Base-by-base conservation (phyloP, 352 stramenopile genomes). In the Phytophthora podocarpi region DNA sequence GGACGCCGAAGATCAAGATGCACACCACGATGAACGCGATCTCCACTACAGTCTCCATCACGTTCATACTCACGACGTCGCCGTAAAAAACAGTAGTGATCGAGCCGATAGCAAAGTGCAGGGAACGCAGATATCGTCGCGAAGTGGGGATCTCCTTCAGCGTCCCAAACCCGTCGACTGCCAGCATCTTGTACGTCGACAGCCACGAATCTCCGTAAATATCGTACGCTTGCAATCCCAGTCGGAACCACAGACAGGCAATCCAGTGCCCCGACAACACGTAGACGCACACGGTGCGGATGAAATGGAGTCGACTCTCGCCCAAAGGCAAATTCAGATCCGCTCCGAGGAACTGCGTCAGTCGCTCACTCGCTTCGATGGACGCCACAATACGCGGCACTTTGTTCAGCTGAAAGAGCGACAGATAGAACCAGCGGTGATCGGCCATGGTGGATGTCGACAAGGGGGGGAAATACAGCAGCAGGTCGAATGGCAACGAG, bases 21-120 rank as follows among this genome's bases (percentile, higher is more conserved):
- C 76, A 82, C 9, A 76, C 42, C n/a, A 91, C 57, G 37, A 89
- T 89, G 34, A 91, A 64, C 4, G 49, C 50, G 8, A 91, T 74
- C 45, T 89, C 78, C 10, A 83, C 64, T 3, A 86, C 55, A 0
- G 76, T 85, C 49, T 91, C 82, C 11, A 83, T 18, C 12, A 85
- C 57, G 54, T 91, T 91, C 51, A 76, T 72, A 24, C 78, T 86
- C 30, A 74, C 75, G 9, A 91, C 86, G 35, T 91, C 82, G 0
- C 82, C 80, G 36, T 89, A 91, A 16, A 89, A 89, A 3, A 89
- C 75, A 1, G 82, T 91, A 1, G 82, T 80, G 55, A 89, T 89
- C 11, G 82, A 89, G 10, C 78, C 79, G 6, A 73, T 72, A 0
- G 76, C 72, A 39, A 89, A 91, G 35, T 91, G 80, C 6, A 84